phyloP scores from a whole-genome alignment of 2,329 filamentous ascomycete species.

The Berkeleyomyces basicola region DNA sequence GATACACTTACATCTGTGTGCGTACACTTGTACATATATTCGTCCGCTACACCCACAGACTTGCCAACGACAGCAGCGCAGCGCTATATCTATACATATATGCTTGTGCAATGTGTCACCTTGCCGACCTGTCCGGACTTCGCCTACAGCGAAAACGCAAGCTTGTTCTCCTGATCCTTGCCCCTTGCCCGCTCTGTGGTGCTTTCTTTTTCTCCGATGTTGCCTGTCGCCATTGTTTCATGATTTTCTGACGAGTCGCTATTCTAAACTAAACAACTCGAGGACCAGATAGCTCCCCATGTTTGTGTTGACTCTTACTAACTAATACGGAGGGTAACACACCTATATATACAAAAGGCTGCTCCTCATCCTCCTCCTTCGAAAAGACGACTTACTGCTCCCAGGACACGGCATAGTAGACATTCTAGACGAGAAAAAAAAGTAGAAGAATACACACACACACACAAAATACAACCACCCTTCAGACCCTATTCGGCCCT shows the following conservation, averaged over 20 bases:
- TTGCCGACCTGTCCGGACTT: slow-evolving; percentile 2
- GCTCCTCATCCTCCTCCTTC: no score
- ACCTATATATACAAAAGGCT: no score
- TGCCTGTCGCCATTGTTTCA: not conserved
- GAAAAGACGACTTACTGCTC: no score
- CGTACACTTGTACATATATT: no score
- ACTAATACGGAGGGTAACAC: no score
- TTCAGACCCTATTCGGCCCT: not conserved
- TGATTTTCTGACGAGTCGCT: not conserved
- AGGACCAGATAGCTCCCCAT: not conserved
- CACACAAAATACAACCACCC: not conserved
- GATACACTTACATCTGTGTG: no score
- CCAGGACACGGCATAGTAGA: not conserved
- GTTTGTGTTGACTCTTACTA: not conserved
- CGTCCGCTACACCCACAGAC: no score
- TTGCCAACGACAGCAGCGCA: no score
- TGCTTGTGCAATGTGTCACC: not conserved
- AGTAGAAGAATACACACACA: not conserved
- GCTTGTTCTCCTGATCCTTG: not conserved
- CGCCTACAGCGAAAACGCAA: slow-evolving; percentile 1
- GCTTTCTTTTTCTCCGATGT: not conserved
- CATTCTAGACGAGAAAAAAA: not conserved
- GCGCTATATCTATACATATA: no score
- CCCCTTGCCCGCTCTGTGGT: not conserved
- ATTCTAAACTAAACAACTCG: not conserved